phyloP scores from a whole-genome alignment of 2,329 filamentous ascomycete genomes.

The Trichoderma pleuroti region DNA sequence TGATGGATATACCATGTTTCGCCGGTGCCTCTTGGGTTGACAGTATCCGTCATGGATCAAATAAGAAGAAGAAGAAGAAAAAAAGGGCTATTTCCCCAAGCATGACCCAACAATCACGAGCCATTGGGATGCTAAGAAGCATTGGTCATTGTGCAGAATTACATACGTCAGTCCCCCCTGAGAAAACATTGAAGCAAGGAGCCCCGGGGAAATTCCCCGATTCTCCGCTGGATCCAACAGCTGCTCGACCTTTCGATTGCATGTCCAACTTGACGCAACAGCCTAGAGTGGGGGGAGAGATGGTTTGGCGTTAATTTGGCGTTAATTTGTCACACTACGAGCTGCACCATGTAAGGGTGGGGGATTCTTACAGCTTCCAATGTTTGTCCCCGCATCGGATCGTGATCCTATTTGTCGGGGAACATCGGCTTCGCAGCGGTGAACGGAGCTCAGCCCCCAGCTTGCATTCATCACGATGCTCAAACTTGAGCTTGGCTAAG shows the following conservation, averaged over 20 bases:
- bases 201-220: neutral
- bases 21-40: no score
- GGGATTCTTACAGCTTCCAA: neutral
- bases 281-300: neutral
- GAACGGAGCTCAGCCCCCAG: neutral
- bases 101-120: neutral
- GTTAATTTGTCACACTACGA: constrained; percentile 2
- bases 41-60: neutral
- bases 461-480: neutral
- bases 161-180: neutral
- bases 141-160: neutral
- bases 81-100: neutral
- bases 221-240: neutral
- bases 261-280: neutral
- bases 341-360: neutral
- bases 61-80: neutral
- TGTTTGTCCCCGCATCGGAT: constrained; percentile 15
- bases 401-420: constrained; percentile 15
- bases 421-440: constrained; percentile 12
- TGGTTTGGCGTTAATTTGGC: neutral
- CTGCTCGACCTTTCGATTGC: neutral
- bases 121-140: neutral
- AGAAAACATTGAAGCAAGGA: neutral
- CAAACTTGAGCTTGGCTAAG: neutral
- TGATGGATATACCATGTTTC: neutral